Evolutionary conservation across 2,329 filamentous ascomycete genomes (phyloP).

Genomic region (Metarhizium robertsii): DNA sequence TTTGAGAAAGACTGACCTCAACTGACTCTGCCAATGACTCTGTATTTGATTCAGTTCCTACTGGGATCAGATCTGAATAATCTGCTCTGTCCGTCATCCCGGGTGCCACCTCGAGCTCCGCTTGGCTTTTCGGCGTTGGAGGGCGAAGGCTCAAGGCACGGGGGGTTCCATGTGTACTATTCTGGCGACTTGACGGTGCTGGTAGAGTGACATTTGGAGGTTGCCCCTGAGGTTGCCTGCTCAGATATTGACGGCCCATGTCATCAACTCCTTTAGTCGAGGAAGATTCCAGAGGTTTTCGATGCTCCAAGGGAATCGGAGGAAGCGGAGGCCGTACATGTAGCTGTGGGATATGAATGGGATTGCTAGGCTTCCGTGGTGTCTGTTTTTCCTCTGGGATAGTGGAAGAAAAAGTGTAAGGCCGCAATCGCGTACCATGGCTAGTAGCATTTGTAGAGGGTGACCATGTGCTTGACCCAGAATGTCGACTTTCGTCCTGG

Average conservation of each 20-base stretch:
- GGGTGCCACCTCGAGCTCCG: constrained; percentile 2
- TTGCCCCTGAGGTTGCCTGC: background rate
- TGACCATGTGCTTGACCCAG: constrained; percentile 10
- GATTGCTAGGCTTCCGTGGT: background rate
- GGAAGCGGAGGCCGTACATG: constrained; percentile 3
- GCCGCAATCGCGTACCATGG: constrained; percentile 4
- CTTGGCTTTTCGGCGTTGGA: background rate
- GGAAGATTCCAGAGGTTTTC: background rate
- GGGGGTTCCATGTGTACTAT: background rate
- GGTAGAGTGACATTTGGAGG: background rate
- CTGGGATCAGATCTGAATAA: constrained; percentile 14
- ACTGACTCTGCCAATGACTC: background rate
- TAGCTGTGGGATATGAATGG: constrained; percentile 2
- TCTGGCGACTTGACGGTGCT: background rate
- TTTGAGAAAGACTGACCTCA: background rate
- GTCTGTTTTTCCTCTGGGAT: constrained; percentile 9
- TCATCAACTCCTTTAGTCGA: constrained; percentile 3
- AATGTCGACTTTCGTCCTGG: constrained; percentile 8
- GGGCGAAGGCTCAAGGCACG: background rate
- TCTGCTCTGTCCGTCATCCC: background rate
- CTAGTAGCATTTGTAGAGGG: constrained; percentile 5
- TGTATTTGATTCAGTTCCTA: constrained; percentile 7
- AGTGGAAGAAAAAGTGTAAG: constrained; percentile 7
- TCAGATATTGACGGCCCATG: constrained; percentile 7
- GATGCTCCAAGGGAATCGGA: background rate